Evolutionary conservation across 345 rosid species (phyloP), one percentile per base, ranked within the genome.

Genomic region (Firmiana major): DNA sequence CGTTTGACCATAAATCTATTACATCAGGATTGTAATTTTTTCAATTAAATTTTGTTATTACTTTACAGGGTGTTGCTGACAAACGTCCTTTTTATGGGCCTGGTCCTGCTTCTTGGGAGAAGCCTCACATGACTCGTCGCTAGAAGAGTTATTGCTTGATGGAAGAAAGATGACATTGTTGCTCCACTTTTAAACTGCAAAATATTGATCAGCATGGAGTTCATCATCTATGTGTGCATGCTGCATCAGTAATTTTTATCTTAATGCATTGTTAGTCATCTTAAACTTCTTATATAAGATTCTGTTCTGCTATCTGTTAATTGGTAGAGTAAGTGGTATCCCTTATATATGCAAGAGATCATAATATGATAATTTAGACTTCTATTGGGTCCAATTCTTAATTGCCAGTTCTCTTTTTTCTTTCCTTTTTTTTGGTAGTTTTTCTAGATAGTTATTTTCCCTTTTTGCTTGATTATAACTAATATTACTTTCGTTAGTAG

Each of bases 41-140:
- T 75, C 40, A 38, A 2, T 38, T 38, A 0, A 38, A 38, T 3
- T 3, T 74, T 22, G 48, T 55, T n/a, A 28, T 67, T 78, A 70
- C 81, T 84, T 78, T 71, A 62, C 82, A 96, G 99, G 91, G 89
- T 83, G 83, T 84, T 82, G 82, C 90, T 71, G 92, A 90, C 65
- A 87, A 86, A 78, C 86, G 83, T 83, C 93, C 89, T 73, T 78
- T 84, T 59, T 91, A 88, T 83, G 93, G 91, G 71, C 82, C 92
- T 79, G 89, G 91, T 75, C 82, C 93, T 79, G 89, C 85, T 85
- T 86, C 91, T 46, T 86, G 93, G 91, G 92, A 96, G 82, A 92
- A 92, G 84, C 75, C 91, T 58, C 93, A 85, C 73, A 49, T 80
- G 82, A 82, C 78, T 81, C 92, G 91, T 63, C 97, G 87, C 75